These are phyloP conservation scores for Chenopodium suecicum DNA, from an alignment of 148 eudicot genomes.

Conservation along the genomic window DNA sequence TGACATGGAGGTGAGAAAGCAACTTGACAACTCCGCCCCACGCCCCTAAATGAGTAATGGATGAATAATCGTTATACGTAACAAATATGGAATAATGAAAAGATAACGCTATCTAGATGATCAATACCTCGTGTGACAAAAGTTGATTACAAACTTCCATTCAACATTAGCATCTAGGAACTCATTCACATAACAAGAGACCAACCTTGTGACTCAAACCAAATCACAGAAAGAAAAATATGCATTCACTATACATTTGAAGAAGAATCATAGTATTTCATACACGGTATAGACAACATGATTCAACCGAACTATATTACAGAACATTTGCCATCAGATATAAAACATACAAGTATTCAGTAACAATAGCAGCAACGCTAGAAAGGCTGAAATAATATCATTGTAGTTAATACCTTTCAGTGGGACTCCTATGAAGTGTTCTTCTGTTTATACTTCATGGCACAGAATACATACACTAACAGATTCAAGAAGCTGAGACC, in stretches of 20 bases:
- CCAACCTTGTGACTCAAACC: background rate
- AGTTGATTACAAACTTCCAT: background rate
- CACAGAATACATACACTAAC: conserved; percentile 45
- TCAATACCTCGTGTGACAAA: background rate
- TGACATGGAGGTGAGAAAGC: background rate
- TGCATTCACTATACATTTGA: background rate
- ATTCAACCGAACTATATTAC: background rate
- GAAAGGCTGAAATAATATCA: background rate
- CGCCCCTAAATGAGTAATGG: background rate
- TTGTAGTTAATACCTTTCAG: background rate
- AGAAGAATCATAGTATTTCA: background rate
- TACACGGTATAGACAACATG: background rate
- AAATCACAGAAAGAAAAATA: background rate
- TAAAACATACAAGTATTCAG: background rate
- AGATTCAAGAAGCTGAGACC: conserved; percentile 61
- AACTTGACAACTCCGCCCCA: background rate
- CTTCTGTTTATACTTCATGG: conserved; percentile 64
- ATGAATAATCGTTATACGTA: background rate
- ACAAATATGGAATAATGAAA: background rate
- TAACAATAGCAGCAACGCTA: background rate
- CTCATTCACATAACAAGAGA: background rate
- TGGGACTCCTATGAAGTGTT: conserved; percentile 21
- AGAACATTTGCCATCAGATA: background rate
- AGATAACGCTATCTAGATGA: background rate
- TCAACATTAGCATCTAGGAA: background rate